Percentiles rank a stretch among this genome's conserved stretches.
These are phyloP conservation scores for Gonapodya prolifera DNA, from an alignment of 192 early-diverging fungal species.

Conservation along the genomic window DNA sequence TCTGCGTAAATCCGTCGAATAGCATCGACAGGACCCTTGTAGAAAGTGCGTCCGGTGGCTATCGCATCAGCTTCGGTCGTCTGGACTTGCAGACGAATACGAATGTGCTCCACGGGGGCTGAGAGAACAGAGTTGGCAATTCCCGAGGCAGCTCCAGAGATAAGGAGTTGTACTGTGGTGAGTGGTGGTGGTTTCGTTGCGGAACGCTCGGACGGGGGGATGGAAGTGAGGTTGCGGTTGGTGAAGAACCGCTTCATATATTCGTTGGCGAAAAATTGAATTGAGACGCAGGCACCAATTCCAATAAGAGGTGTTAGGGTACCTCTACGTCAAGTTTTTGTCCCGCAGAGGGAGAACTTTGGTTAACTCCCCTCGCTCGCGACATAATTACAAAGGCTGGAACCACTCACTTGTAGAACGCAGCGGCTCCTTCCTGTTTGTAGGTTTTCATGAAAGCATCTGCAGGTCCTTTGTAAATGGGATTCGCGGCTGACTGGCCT, in stretches of 20 bases:
- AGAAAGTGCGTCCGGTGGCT: no score
- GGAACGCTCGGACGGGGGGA: slow-evolving; percentile 16
- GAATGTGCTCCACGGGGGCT: slow-evolving; percentile 91
- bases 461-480: slow-evolving; percentile 63
- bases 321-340: slow-evolving; percentile 33
- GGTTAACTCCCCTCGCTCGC: slow-evolving; percentile 1
- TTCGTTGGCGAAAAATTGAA: slow-evolving; percentile 88
- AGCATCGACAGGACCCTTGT: no score
- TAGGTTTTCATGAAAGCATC: slow-evolving; percentile 81
- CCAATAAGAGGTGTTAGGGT: slow-evolving; percentile 88
- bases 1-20: no score
- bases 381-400: not conserved
- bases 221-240: slow-evolving; percentile 29
- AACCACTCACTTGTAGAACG: slow-evolving; percentile 65
- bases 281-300: slow-evolving; percentile 90
- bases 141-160: slow-evolving; percentile 73
- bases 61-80: slow-evolving; percentile 33
- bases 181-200: slow-evolving; percentile 35
- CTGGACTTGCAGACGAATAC: slow-evolving; percentile 91
- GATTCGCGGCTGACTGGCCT: slow-evolving; percentile 64
- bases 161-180: slow-evolving; percentile 67
- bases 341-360: slow-evolving; percentile 11
- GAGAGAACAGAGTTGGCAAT: slow-evolving; percentile 80
- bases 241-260: slow-evolving; percentile 72
- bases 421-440: slow-evolving; percentile 63